Conservation (phyloP, 306 rosid genomes). For the Macrotyloma uniflorum region DNA sequence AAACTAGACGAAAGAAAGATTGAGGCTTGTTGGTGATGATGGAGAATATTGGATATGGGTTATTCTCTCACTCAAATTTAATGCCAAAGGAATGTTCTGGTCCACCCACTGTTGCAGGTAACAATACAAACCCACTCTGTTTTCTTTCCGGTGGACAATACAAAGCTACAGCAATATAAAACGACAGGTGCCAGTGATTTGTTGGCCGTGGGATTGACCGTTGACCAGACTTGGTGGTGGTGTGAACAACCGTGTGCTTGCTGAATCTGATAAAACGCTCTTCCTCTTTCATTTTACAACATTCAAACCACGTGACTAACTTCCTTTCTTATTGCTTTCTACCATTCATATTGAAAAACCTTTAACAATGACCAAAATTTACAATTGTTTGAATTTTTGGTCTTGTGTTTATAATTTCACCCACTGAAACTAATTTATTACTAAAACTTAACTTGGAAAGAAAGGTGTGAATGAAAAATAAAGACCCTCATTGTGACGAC, state of each 20-base stretch:
- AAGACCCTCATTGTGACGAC: too few species aligned
- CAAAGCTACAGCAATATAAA: not conserved
- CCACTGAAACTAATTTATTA: not conserved
- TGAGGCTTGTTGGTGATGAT: not conserved
- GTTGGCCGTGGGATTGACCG: not conserved
- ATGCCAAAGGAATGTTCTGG: not conserved
- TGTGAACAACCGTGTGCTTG: not conserved
- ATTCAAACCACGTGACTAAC: not conserved
- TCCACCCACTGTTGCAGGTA: not conserved
- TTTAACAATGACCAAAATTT: not conserved
- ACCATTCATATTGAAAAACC: not conserved
- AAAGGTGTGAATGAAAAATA: not conserved
- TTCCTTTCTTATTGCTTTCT: too few species aligned
- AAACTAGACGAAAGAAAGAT: not conserved
- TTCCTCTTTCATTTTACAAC: not conserved
- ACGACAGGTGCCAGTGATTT: not conserved
- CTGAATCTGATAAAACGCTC: not conserved
- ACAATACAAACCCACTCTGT: not conserved
- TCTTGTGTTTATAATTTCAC: not conserved
- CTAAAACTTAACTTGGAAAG: too few species aligned
- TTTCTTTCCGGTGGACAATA: not conserved
- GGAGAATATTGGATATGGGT: not conserved
- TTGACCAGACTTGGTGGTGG: not conserved
- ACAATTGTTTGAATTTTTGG: not conserved
- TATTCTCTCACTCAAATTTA: conserved; percentile 4